Conservation (phyloP, 805 yeast species). For the Candida wancherniae region DNA sequence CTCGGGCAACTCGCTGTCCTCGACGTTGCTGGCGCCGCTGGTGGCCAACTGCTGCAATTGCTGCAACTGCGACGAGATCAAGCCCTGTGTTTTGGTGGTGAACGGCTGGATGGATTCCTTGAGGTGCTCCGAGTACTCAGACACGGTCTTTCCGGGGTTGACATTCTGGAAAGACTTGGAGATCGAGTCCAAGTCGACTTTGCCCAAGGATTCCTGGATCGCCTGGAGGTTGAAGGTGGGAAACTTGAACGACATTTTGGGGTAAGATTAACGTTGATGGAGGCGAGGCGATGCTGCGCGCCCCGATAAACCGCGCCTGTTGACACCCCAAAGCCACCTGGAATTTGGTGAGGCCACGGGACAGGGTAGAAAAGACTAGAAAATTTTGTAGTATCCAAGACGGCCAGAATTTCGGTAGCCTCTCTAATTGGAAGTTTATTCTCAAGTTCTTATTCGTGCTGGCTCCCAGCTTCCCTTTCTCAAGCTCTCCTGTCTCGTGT, state of each 20-base stretch:
- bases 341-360: too few relatives aligned
- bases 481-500: too few relatives aligned
- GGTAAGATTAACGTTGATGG: too few relatives aligned
- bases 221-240: conserved; percentile 35
- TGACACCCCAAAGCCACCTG: too few relatives aligned
- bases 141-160: conserved; percentile 37
- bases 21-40: conserved; percentile 39
- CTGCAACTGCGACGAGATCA: conserved; percentile 60
- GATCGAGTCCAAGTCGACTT: conserved; percentile 32
- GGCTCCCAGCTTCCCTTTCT: too few relatives aligned
- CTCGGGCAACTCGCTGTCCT: conserved; percentile 67
- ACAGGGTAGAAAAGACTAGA: too few relatives aligned
- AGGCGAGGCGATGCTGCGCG: too few relatives aligned
- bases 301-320: too few relatives aligned
- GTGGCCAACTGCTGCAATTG: conserved; percentile 40
- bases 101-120: conserved; percentile 46
- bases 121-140: conserved; percentile 37
- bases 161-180: conserved; percentile 34
- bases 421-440: too few relatives aligned
- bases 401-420: too few relatives aligned
- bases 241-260: conserved; percentile 35
- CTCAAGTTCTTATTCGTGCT: too few relatives aligned
- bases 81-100: conserved; percentile 54
- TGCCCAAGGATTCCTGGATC: conserved; percentile 39
- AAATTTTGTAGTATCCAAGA: too few relatives aligned